phyloP scores from a whole-genome alignment of 169 alveolate genomes.

The Cryptosporidium xiaoi region DNA sequence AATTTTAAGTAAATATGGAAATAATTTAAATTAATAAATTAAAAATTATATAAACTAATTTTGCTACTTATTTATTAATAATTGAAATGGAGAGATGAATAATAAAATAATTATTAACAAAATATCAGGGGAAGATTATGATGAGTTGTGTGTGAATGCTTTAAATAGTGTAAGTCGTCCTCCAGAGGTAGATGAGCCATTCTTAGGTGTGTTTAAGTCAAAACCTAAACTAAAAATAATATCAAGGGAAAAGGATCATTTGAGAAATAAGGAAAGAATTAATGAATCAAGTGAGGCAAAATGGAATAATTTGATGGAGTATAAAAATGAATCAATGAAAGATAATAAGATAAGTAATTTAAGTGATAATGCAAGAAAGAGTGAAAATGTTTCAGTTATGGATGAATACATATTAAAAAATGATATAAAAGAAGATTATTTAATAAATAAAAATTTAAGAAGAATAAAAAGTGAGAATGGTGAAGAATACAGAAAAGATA shows the following conservation, averaged over 20 bases:
- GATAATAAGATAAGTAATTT: background rate
- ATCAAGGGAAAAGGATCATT: background rate
- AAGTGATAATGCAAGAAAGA: background rate
- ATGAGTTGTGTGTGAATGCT: conserved; percentile 52
- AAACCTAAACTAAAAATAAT: conserved; percentile 54
- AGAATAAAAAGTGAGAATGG: background rate
- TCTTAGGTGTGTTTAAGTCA: conserved; percentile 31
- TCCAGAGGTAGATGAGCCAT: conserved; percentile 69
- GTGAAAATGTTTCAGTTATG: background rate
- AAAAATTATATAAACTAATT: no score
- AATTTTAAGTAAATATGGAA: background rate
- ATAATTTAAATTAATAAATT: background rate
- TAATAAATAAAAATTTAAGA: no score
- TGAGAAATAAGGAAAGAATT: background rate
- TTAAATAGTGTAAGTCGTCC: conserved; percentile 51
- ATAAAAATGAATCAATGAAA: background rate
- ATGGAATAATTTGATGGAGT: no score
- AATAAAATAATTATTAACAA: background rate
- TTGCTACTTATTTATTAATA: no score
- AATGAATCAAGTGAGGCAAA: background rate
- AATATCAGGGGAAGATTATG: background rate
- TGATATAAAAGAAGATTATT: background rate
- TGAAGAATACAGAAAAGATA: background rate
- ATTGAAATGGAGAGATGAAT: background rate
- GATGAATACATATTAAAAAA: background rate